Conservation (phyloP, 768 basidiomycete genomes). For the Lactarius hatsudake region DNA sequence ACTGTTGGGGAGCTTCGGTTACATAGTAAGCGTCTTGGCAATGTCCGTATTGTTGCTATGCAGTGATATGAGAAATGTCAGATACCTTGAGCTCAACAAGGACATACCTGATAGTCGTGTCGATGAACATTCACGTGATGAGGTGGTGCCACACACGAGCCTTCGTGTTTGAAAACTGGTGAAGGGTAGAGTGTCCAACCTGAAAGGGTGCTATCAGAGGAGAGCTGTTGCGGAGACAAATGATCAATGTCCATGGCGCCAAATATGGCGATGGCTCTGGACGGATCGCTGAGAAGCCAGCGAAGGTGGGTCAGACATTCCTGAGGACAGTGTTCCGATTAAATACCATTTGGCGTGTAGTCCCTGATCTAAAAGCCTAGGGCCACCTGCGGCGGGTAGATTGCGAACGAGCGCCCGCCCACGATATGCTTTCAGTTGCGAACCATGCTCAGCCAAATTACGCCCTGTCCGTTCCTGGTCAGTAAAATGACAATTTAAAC, state of each 20-base stretch:
- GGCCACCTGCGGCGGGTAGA: constrained; percentile 2
- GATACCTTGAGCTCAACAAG: background rate
- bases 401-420: constrained; percentile 7
- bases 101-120: constrained; percentile 12
- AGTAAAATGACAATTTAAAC: background rate
- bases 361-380: constrained; percentile 17
- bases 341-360: constrained; percentile 20
- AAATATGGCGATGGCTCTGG: background rate
- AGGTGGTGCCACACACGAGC: background rate
- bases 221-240: background rate
- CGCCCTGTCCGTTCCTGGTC: constrained; percentile 19
- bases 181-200: constrained; percentile 7
- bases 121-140: constrained; percentile 14
- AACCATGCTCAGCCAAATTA: background rate
- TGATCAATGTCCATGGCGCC: constrained; percentile 7
- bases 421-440: background rate
- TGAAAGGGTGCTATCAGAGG: background rate
- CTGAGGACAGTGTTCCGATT: constrained; percentile 3
- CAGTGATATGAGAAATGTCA: background rate
- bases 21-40: background rate
- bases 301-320: background rate
- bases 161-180: background rate
- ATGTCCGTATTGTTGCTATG: constrained; percentile 9
- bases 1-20: background rate
- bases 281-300: background rate